These are phyloP conservation scores for Backusella morwellensis DNA, from an alignment of 192 early-diverging fungal genomes.

Conservation along the genomic window DNA sequence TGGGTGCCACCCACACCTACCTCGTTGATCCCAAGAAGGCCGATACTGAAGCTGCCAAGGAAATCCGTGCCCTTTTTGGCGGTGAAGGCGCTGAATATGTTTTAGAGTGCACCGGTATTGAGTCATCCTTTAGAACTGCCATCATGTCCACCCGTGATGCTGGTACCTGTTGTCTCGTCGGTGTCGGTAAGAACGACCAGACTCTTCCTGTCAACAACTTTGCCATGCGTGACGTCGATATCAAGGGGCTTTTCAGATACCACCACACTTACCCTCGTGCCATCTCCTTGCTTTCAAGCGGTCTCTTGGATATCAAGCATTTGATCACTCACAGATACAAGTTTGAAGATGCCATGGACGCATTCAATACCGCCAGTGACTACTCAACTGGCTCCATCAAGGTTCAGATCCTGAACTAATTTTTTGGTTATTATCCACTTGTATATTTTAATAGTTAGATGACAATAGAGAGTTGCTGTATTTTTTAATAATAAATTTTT, in stretches of 20 bases:
- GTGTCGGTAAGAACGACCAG: constrained; percentile 32
- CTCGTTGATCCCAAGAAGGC: constrained; percentile 8
- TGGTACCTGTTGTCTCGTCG: constrained; percentile 31
- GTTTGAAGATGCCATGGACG: constrained; percentile 32
- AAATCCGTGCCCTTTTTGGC: constrained; percentile 15
- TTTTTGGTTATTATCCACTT: not conserved
- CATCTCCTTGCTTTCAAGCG: constrained; percentile 21
- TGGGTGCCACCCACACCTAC: constrained; percentile 16
- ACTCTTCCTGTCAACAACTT: constrained; percentile 30
- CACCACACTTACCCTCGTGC: constrained; percentile 32
- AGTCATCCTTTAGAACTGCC: constrained; percentile 28
- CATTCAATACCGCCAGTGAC: constrained; percentile 29
- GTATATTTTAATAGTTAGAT: no score
- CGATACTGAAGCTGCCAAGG: constrained; percentile 20
- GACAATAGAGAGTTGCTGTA: no score
- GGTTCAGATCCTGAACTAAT: constrained; percentile 27
- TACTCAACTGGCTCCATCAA: constrained; percentile 20
- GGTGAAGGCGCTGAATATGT: constrained; percentile 22
- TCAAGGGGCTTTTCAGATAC: constrained; percentile 33
- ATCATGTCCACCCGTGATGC: constrained; percentile 30
- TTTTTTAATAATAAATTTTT: no score
- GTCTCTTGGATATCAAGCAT: constrained; percentile 31
- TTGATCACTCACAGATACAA: constrained; percentile 33
- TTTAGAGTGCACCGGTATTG: constrained; percentile 36
- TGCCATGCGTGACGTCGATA: constrained; percentile 32